Evolutionary conservation across 2,329 filamentous ascomycete species (phyloP), one percentile per base, ranked within the genome.

Genomic region (Xylaria polymorpha): DNA sequence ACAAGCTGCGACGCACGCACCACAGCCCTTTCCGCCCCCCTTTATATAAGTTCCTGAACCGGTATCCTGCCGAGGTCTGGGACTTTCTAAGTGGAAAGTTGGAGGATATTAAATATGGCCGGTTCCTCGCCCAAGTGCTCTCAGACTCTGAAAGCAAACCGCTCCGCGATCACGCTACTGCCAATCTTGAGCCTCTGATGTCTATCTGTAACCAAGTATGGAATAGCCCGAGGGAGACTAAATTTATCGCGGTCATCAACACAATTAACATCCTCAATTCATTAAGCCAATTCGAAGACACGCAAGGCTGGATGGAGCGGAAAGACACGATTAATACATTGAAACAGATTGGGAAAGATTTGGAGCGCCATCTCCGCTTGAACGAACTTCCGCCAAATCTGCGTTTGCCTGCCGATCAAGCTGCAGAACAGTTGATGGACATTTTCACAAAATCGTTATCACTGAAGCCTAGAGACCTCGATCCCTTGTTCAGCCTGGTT

Each of bases 21-120:
- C 91, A 93, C 74, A 98, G 94, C 76, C 95, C 95, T 0, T 98
- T 99, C 85, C 88, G 97, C 53, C 88, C 91, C 67, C 95, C 96
- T 0, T 86, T 99, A 22, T 94, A 97, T 79, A 93, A 94, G 77
- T 99, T 97, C 78, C 87, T 99, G 70, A 97, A 97, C 79, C 89
- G 94, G 68, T 99, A 98, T 77, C 91, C 96, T 0, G 92, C 92
- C 71, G 94, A 99, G 76, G 89, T 94, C 5, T 97, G 94, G 91
- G 82, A 85, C 0, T 91, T 94, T 76, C 91, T 98, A 72, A 85
- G 91, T n/a, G 87, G 87, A 29, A 93, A 91, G 75, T 84, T 98
- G 64, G 92, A 93, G 68, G 93, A 98, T 59, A 87, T 94, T 75
- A 92, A 90, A 69, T 97, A 97, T 76, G 96, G 97, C 3, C 90